Conservation (phyloP, 305 asterid genomes). For the Lippia alba region DNA sequence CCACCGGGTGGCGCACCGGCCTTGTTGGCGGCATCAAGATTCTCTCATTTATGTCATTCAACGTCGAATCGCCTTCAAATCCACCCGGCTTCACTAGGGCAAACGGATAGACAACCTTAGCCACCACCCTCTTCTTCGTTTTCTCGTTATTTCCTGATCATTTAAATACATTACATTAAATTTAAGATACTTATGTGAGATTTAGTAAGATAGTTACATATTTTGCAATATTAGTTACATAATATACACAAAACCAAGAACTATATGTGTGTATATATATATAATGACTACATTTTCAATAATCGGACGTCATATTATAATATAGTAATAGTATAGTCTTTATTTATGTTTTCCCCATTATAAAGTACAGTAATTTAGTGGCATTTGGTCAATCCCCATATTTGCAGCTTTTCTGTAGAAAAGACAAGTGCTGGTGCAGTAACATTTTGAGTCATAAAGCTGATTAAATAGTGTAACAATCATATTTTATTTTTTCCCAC, state of each 20-base stretch:
- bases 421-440: constrained; percentile 35
- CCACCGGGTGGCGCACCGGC: constrained; percentile 91
- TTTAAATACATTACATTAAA: not conserved
- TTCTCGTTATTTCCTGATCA: constrained; percentile 40
- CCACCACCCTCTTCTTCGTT: constrained; percentile 46
- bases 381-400: constrained; percentile 38
- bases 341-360: constrained; percentile 25
- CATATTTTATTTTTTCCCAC: constrained; percentile 4
- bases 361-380: constrained; percentile 31
- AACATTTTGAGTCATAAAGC: constrained; percentile 36
- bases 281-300: too few species aligned
- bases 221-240: too few species aligned
- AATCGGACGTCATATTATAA: too few species aligned
- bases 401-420: constrained; percentile 37
- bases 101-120: constrained; percentile 81
- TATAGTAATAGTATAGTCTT: constrained; percentile 20
- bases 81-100: constrained; percentile 92
- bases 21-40: constrained; percentile 84
- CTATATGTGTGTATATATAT: too few species aligned
- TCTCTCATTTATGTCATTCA: constrained; percentile 83
- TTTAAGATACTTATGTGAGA: not conserved
- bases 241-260: too few species aligned
- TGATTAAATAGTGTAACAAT: constrained; percentile 10
- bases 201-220: too few species aligned
- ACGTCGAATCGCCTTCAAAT: constrained; percentile 70